Evolutionary conservation across 768 basidiomycete genomes (phyloP), one percentile per base, ranked within the genome.

Genomic region (Mycena rosella): DNA sequence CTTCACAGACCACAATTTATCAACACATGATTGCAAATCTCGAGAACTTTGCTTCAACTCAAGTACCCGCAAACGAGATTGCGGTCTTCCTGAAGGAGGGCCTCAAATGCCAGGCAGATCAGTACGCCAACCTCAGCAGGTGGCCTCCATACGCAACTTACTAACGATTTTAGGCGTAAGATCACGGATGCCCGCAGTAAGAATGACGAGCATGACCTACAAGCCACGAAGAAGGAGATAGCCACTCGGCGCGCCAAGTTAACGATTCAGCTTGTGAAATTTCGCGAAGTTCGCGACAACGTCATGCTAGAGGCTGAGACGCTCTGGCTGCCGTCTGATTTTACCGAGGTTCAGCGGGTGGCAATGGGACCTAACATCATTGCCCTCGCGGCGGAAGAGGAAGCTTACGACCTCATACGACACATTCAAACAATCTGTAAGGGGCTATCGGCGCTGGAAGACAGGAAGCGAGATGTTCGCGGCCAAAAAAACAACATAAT

Each of bases 21-120:
- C 20, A 59, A 44, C 13, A 17, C 20, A 59, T 59, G 44, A 22
- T 14, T 10, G 20, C 20, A 6, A 30, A 59, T 14, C 30, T 59
- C 5, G 44, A n/a, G 27, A 59, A 59, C 17, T 59, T 59, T 24
- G 44, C 44, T 14, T 59, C 57, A 13, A 59, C 44, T n/a, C 57
- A 47, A n/a, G 17, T 59, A 20, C 57, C 57, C 10, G 32, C 57
- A 2, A 47, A 48, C 40, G n/a, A 48, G 24, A 42, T 59, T 3
- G 42, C 26, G 11, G 8, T 47, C 10, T 59, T 59, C 18, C 24
- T 59, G 29, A 30, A 59, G 18, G 57, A 59, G 27, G 57, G 57
- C 11, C 2, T 34, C 11, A 59, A 56, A 26, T 32, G 47, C 15
- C 57, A 59, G 24, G 42, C 30, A 9, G 24, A 47, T 22, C 42